These are phyloP conservation scores for Chamaenerion angustifolium DNA, from an alignment of 345 rosid species.

Conservation along the genomic window DNA sequence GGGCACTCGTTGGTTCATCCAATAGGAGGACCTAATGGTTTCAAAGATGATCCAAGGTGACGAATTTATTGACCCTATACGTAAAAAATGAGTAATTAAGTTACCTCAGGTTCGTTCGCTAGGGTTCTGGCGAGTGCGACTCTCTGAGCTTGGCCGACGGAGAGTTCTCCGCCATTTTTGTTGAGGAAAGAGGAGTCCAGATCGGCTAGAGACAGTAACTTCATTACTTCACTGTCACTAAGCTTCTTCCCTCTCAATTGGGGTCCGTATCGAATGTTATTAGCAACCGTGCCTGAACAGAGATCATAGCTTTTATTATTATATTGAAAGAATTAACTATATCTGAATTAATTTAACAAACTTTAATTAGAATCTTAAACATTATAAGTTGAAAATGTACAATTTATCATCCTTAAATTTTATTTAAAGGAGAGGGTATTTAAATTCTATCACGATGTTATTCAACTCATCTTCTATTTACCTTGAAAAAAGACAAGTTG, in stretches of 20 bases:
- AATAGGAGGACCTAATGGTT: constrained; percentile 42
- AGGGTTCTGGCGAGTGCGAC: constrained; percentile 88
- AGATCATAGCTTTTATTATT: too few species aligned
- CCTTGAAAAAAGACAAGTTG: too few species aligned
- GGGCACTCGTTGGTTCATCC: constrained; percentile 79
- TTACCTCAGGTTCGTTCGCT: constrained; percentile 75
- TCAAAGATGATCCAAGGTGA: not conserved
- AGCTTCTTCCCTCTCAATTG: constrained; percentile 52
- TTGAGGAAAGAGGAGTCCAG: constrained; percentile 43
- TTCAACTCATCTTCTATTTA: too few species aligned
- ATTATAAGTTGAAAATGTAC: too few species aligned
- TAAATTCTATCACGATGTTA: too few species aligned
- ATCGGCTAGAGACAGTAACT: constrained; percentile 59
- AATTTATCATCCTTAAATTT: too few species aligned
- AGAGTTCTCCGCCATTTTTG: constrained; percentile 45
- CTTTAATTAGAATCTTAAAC: too few species aligned
- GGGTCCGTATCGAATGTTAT: constrained; percentile 73
- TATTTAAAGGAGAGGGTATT: too few species aligned
- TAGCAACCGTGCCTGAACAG: constrained; percentile 61
- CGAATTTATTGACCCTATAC: not conserved
- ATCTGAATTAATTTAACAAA: too few species aligned
- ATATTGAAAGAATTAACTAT: too few species aligned
- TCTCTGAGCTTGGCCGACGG: constrained; percentile 83
- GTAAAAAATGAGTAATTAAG: not conserved
- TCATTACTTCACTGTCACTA: constrained; percentile 34